These are phyloP conservation scores for Ophiocordyceps unilateralis DNA, from an alignment of 2,329 filamentous ascomycete species.

Conservation along the genomic window DNA sequence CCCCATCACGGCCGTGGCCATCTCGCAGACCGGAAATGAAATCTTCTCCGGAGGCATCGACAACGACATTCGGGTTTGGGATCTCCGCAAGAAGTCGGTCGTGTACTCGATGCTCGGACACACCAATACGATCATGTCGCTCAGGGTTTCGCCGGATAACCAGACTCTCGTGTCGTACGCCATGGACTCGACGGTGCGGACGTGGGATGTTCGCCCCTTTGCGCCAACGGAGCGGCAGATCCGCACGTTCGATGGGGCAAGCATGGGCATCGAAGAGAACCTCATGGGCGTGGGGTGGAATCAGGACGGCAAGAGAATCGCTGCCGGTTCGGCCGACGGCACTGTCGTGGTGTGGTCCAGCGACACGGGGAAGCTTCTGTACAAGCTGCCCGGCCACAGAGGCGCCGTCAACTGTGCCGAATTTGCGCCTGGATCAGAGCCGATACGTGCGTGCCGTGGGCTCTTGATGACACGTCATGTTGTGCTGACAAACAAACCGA, in stretches of 20 bases:
- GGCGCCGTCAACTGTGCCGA: conserved; percentile 90
- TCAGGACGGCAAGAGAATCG: conserved; percentile 67
- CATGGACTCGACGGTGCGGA: conserved; percentile 84
- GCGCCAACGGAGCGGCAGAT: conserved; percentile 75
- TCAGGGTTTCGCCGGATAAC: conserved; percentile 82
- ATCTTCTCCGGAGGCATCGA: conserved; percentile 90
- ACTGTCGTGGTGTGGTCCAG: conserved; percentile 85
- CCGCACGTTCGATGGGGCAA: conserved; percentile 82
- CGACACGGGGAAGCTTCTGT: conserved; percentile 74
- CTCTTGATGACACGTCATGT: not conserved
- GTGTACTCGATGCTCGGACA: conserved; percentile 82
- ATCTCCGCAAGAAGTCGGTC: conserved; percentile 77
- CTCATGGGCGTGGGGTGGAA: conserved; percentile 85
- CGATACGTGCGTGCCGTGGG: conserved; percentile 42
- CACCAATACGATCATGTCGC: conserved; percentile 77
- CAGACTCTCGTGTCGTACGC: conserved; percentile 81
- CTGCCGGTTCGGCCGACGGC: conserved; percentile 76
- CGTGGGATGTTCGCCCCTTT: conserved; percentile 93
- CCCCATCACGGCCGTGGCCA: conserved; percentile 75
- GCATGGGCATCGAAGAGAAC: conserved; percentile 78
- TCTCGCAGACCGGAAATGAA: conserved; percentile 91
- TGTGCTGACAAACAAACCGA: conserved; percentile 21
- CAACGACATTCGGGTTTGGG: conserved; percentile 96
- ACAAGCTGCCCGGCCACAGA: conserved; percentile 91
- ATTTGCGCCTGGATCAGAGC: conserved; percentile 70